Evolutionary conservation across 257 asterid species (phyloP), one percentile per base, ranked within the genome.

Genomic region (Ilex asprella): DNA sequence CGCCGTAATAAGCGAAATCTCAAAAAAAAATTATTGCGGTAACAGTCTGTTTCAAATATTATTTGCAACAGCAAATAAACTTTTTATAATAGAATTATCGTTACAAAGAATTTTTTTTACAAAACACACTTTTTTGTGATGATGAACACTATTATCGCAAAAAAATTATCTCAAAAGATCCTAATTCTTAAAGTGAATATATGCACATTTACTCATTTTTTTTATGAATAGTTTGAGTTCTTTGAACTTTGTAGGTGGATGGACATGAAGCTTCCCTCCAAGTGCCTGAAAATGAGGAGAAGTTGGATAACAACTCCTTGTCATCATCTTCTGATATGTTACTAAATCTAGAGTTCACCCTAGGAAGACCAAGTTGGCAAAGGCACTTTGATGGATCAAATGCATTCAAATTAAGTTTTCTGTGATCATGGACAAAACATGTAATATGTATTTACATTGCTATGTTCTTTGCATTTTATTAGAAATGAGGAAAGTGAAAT

Each of bases 301-400:
- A 27, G 41, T 16, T 39, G 21, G 65, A 63, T 32, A 13, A 57
- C 7, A 64, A 81, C 63, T 49, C 61, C 67, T 35, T 35, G 41
- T 35, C 41, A 35, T 35, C 41, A 35, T 69, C 82, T 39, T 56
- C 65, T 55, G 73, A 75, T 50, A 55, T 46, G 65, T 49, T 73
- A 63, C 67, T 78, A 8, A 73, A 87, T 74, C 82, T 87, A 15
- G 91, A 87, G 73, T 82, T 87, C 74, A 87, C 82, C n/a, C 79
- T 87, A 41, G 90, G 95, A 56, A 74, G 86, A 66, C 76, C 88
- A 78, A 73, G 66, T 77, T 78, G 67, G 80, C 71, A 63, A 66
- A 50, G 61, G 71, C 82, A 68, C 73, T 62, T 50, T 16, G 53
- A 69, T 47, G 67, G 58, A 60, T 11, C 14, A 44, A 44, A 44